Conservation (phyloP, 1,284 basidiomycete species). For the Ustilago esculenta region DNA sequence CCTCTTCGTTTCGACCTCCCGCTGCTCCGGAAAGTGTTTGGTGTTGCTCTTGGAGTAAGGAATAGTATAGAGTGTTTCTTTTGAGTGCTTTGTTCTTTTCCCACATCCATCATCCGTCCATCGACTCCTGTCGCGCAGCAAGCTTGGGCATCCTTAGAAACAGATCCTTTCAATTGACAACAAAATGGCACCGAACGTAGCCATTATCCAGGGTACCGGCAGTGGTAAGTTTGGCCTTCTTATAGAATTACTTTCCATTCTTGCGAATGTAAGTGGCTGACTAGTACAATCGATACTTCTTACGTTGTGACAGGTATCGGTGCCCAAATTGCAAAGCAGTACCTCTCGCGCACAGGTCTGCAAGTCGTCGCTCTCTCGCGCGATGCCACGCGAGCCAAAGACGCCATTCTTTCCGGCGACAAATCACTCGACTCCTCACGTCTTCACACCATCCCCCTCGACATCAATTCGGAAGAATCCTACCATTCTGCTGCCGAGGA, state of each 20-base stretch:
- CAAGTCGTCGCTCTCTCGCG: conserved; percentile 69
- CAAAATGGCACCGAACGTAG: conserved; percentile 51
- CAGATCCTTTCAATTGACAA: no score
- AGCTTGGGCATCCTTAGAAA: no score
- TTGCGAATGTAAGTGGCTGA: no score
- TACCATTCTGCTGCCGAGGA: conserved; percentile 67
- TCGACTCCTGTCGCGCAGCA: no score
- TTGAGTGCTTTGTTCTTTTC: no score
- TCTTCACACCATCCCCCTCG: conserved; percentile 68
- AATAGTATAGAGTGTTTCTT: no score
- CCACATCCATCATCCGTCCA: no score
- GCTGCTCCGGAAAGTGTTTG: no score
- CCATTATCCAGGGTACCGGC: conserved; percentile 57
- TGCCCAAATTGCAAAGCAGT: conserved; percentile 50
- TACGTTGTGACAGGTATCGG: conserved; percentile 42
- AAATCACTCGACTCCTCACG: conserved; percentile 52
- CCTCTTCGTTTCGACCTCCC: no score
- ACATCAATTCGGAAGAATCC: conserved; percentile 68
- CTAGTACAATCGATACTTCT: no score
- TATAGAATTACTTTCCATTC: no score
- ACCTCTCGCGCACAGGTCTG: conserved; percentile 67
- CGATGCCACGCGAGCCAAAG: conserved; percentile 58
- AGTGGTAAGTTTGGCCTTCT: conserved; percentile 46
- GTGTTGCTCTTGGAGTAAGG: no score
- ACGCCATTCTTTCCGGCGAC: conserved; percentile 60